Base-by-base conservation (phyloP, 2,329 filamentous ascomycete species). In the Ophiostoma sp. region DNA sequence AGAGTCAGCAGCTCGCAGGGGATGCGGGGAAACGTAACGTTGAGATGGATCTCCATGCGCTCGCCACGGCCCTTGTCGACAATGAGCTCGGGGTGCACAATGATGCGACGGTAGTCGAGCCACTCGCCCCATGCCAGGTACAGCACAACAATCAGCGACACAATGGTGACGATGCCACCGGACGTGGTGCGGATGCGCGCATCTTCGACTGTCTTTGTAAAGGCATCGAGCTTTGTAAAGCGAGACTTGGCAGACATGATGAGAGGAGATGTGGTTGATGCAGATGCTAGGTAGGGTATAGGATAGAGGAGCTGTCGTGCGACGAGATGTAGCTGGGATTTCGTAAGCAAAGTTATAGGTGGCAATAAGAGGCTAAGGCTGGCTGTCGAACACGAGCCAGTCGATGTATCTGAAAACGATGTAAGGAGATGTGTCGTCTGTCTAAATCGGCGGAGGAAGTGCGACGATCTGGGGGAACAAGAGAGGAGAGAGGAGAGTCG, bases 151-250 rank as follows among this genome's bases (percentile, higher is more conserved):
- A 99, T 79, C 76, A 99, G 83, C 72, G 94, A 97, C 74, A 90
- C 86, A 76, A 99, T 93, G 70, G 95, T 99, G 76, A 99, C 93
- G 75, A 99, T 88, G 75, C 95, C 95, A 74, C 95, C 95, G 2
- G 93, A 97, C 7, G 94, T 97, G 41, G 95, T 99, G 76, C 96
- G 91, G 78, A 99, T 89, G 76, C 95, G 89, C 75, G 96, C 95
- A 88, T 99, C 95, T 80, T 99, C 95, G 76, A 99, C 95, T 15
- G 95, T 99, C 83, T 99, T 99, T 68, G 94, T 97, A 80, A 99
- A 99, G 85, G 95, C 95, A 81, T 99, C 95, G 74, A 99, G 92
- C 87, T 90, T 90, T 72, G 92, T 97, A 79, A 99, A 97, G 80
- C 95, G 90, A 76, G 93, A 96, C 84, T 96, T 97, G 77, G 90